Base-by-base conservation (phyloP, 2,329 filamentous ascomycete genomes). In the Myriosclerotinia duriaeana region DNA sequence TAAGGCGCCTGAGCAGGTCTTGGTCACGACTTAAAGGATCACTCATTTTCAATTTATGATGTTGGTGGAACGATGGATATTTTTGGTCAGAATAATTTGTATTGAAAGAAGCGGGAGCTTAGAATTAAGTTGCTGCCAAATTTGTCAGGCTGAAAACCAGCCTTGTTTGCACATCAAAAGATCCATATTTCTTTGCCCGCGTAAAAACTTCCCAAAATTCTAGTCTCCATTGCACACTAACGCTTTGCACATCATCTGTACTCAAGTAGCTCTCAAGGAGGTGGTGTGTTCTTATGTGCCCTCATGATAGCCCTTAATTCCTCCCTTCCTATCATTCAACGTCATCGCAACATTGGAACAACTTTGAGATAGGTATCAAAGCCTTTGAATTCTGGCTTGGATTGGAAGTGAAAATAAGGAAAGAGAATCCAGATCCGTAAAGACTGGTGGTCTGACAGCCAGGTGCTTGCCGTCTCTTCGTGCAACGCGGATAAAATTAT, bases 1-100 rank as follows among this genome's bases (percentile, higher is more conserved):
- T 76, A 15, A 76, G 69, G 14, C 75, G 73, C 34, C 71, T 67
- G 5, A 76, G 69, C 15, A 76, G 73, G 58, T 71, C 61, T 58
- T 74, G 66, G 50, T 76, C 74, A 55, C 73, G 74, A 59, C 65
- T 71, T 53, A 71, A 71, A 55, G 70, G 73, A 54, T 70, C 67
- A 67, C 70, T 70, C 74, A 76, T 76, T 70, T 69, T 66, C 26
- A 34, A 50, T 36, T 42, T n/a, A 48, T 22, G 30, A 50, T 34
- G 22, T 12, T 54, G 17, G 42, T 58, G n/a, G 42, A 22, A 53
- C 4, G 26, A 52, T 62, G 12, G 38, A 48, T 34, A 20, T 59
- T 38, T 44, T 44, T 65, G 52, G 11, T 60, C 68, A 65, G 14
- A 59, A 63, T 42, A n/a, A 60, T 46, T 59, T 44, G 36, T 53